phyloP scores from a whole-genome alignment of 192 early-diverging fungal species.

The Globomyces pollinis-pini region DNA sequence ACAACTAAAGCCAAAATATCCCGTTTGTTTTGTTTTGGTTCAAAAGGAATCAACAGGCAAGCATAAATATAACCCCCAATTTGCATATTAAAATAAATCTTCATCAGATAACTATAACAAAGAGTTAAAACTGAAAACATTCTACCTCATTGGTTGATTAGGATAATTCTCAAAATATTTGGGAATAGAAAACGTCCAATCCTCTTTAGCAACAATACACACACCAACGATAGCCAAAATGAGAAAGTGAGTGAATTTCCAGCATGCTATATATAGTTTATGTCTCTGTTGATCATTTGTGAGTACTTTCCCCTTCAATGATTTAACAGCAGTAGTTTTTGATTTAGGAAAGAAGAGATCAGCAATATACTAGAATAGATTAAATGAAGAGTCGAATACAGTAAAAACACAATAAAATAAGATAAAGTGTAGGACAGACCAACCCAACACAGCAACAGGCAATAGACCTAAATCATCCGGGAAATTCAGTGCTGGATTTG shows the following conservation, averaged over 20 bases:
- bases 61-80: background rate
- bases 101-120: background rate
- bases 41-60: background rate
- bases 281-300: too few species aligned
- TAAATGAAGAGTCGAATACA: too few species aligned
- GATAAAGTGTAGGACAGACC: too few species aligned
- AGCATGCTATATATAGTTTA: background rate
- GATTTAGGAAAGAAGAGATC: too few species aligned
- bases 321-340: too few species aligned
- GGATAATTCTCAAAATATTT: slow-evolving; percentile 1
- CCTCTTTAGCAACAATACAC: background rate
- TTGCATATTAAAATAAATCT: background rate
- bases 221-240: background rate
- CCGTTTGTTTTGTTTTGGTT: background rate
- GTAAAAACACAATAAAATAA: too few species aligned
- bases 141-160: slow-evolving; percentile 9
- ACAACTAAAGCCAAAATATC: slow-evolving; percentile 30
- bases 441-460: too few species aligned
- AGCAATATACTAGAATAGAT: too few species aligned
- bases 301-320: too few species aligned
- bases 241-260: background rate
- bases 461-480: too few species aligned
- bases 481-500: too few species aligned
- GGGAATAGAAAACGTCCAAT: background rate
- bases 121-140: background rate